These are phyloP conservation scores for Trypanosoma avium DNA, from an alignment of 208 protist species.

Conservation along the genomic window DNA sequence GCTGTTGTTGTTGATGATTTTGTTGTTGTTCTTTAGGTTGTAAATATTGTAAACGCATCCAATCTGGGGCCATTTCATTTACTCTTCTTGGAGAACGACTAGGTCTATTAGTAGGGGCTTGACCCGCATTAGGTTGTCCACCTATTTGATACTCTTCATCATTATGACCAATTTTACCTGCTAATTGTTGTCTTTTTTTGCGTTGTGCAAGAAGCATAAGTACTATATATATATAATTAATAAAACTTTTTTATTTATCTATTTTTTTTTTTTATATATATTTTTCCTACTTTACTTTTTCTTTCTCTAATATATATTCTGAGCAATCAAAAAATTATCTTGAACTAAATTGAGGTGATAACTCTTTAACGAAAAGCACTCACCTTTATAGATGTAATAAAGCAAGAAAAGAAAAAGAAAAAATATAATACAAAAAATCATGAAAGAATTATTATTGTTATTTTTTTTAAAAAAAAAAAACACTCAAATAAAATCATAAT, in stretches of 20 bases:
- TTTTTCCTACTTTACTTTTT: not conserved
- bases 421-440: too few species aligned
- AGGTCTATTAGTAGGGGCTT: not conserved
- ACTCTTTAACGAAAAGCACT: not conserved
- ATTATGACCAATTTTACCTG: constrained; percentile 83
- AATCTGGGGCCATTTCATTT: not conserved
- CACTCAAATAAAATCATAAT: too few species aligned
- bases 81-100: not conserved
- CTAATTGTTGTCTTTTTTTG: constrained; percentile 57
- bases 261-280: not conserved
- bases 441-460: too few species aligned
- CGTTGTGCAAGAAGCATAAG: constrained; percentile 55
- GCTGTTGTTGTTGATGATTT: constrained; percentile 18
- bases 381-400: not conserved
- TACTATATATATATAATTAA: not conserved
- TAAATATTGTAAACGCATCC: not conserved
- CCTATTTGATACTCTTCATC: constrained; percentile 73
- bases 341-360: not conserved
- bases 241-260: not conserved
- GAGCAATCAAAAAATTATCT: not conserved
- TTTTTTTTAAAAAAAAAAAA: too few species aligned
- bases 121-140: constrained; percentile 25
- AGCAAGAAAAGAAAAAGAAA: too few species aligned
- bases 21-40: constrained; percentile 12
- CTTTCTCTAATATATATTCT: not conserved